phyloP scores from a whole-genome alignment of 1,284 basidiomycete genomes.

The Trichosporon faecale region DNA sequence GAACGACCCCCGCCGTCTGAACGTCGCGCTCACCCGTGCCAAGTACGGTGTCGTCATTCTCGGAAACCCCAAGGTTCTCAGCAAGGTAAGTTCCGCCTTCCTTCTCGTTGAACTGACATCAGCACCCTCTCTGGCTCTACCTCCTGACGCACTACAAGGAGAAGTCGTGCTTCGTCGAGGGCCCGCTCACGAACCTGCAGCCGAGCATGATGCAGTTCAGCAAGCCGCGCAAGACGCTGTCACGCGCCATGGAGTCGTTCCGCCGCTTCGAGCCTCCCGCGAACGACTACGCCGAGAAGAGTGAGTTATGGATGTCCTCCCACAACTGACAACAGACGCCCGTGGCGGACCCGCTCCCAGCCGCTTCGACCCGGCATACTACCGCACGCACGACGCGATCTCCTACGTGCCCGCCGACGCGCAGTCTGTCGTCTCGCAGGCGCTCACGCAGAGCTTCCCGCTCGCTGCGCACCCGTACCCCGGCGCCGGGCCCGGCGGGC shows the following conservation, averaged over 20 bases:
- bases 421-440: constrained; percentile 89
- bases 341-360: constrained; percentile 67
- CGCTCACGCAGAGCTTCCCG: constrained; percentile 79
- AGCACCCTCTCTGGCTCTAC: constrained; percentile 99
- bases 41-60: constrained; percentile 98
- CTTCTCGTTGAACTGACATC: constrained; percentile 15
- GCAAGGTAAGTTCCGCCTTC: constrained; percentile 67
- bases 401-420: constrained; percentile 93
- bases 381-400: constrained; percentile 88
- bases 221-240: constrained; percentile 80
- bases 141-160: constrained; percentile 99
- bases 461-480: constrained; percentile 49
- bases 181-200: constrained; percentile 92
- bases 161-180: constrained; percentile 89
- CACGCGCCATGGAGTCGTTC: constrained; percentile 85
- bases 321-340: constrained; percentile 46
- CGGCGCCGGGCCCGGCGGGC: constrained; percentile 64
- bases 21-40: constrained; percentile 94
- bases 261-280: constrained; percentile 72
- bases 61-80: constrained; percentile 96
- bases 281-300: constrained; percentile 60
- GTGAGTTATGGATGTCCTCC: constrained; percentile 18
- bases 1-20: constrained; percentile 93
- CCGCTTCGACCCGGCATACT: constrained; percentile 90
- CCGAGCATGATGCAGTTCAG: constrained; percentile 99